Evolutionary conservation across 1,139 yeast genomes (phyloP), one percentile per base, ranked within the genome.

Genomic region (Kodamaea sp.): DNA sequence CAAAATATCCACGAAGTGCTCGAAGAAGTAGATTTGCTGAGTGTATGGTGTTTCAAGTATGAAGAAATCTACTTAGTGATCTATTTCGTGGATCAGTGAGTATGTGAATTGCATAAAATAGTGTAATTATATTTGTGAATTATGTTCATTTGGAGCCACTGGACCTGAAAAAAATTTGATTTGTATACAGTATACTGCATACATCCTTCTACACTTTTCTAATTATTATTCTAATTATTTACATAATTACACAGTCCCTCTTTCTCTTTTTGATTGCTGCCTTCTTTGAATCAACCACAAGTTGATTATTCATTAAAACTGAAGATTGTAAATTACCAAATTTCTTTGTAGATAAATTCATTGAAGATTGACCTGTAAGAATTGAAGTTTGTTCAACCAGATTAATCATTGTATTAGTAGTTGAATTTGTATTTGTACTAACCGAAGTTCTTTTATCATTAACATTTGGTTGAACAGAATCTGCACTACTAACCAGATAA

Each of bases 201-300:
- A 15, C 12, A 15, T 27, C 30, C 12, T 27, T 27, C 8, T 27
- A 25, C 6, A 12, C 11, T 32, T 32, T 12, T 26, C 20, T 8
- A 32, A 26, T n/a, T 27, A 22, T 24, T 9, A 32, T 25, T 32
- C 27, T 26, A 12, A 11, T 24, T 40, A 32, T 12, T 29, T 32
- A 63, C 62, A 62, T 54, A 39, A 63, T 55, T 23, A 63, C 65
- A 54, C 73, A 67, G 40, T 65, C 68, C 40, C 62, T 58, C 54
- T 61, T 63, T 27, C 46, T 49, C 54, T 58, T 63, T 47, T 58
- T 57, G 46, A 55, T 53, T 30, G 46, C 49, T 39, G 51, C 43
- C 37, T 52, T 53, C 40, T 48, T 47, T 8, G 29, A 3, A 15
- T 15, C 20, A 22, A 33, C 25, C 10, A 22, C 25, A 11, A 31